Evolutionary conservation across 352 stramenopile species (phyloP), one percentile per base, ranked within the genome.

Genomic region (Phytophthora capsici): DNA sequence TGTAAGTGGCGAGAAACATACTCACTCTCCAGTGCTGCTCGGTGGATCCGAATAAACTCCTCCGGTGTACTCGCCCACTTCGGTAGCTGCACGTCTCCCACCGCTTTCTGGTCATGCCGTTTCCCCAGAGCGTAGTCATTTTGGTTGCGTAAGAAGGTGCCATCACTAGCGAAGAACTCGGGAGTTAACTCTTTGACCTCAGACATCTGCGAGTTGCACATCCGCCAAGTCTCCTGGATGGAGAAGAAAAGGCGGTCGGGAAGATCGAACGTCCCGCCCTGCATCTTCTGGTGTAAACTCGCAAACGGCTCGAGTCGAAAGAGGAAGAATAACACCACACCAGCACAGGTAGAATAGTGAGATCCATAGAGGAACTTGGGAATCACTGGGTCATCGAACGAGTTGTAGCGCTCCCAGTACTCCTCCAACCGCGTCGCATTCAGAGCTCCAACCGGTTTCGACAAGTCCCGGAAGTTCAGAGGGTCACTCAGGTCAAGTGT

Each of bases 131-230:
- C 91, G 59, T 98, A 98, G 17, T 83, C 69, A 74, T 99, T 99
- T 8, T 84, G 56, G 75, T 99, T 99, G 10, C 87, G 84, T 23
- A 99, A 74, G 70, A 99, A 99, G 5, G 93, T 90, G 4, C 93
- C 88, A 40, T 98, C 91, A 17, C 75, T 81, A 13, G 69, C 52
- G 73, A 97, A 99, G 71, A 98, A 99, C 73, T 99, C 98, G 0
- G 98, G 98, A 2, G 95, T 99, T 4, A 99, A 72, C 70, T 99
- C 98, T 76, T 99, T 99, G 1, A 99, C 98, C 73, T 99, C 98
- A 2, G 93, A 98, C 65, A 99, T 97, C 34, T 95, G 94, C 17
- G 87, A 95, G 32, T 98, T 99, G 70, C 96, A 99, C 92, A 99
- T 98, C 7, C 95, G 78, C 94, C 96, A 99, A 32, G 97, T 98